Evolutionary conservation across 495 filamentous ascomycete genomes (phyloP).

Genomic region (Penicillium robsamsonii): DNA sequence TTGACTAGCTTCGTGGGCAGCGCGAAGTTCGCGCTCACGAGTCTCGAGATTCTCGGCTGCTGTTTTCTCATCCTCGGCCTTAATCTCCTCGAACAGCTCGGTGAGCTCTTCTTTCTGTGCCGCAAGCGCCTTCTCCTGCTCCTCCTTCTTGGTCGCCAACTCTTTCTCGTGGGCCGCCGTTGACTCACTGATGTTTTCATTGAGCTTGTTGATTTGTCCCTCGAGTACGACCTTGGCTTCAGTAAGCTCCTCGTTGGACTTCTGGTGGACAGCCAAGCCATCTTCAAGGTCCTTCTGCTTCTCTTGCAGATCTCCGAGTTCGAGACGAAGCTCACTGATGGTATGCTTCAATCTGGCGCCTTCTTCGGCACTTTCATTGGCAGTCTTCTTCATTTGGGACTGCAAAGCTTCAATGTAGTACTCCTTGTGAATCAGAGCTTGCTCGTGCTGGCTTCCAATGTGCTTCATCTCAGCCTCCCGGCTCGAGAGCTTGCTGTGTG

Average conservation of each 20-base stretch:
- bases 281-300: slow-evolving; percentile 53
- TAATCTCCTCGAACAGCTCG: slow-evolving; percentile 48
- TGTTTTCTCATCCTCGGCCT: slow-evolving; percentile 47
- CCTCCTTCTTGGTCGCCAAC: slow-evolving; percentile 39
- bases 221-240: slow-evolving; percentile 42
- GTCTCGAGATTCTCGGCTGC: slow-evolving; percentile 39
- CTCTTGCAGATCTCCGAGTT: slow-evolving; percentile 57
- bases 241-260: slow-evolving; percentile 42
- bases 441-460: slow-evolving; percentile 46
- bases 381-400: slow-evolving; percentile 52
- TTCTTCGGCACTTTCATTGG: slow-evolving; percentile 50
- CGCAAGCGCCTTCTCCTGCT: slow-evolving; percentile 37
- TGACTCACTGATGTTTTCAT: slow-evolving; percentile 45
- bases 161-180: slow-evolving; percentile 37
- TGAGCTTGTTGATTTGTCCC: slow-evolving; percentile 51
- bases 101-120: slow-evolving; percentile 46
- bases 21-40: slow-evolving; percentile 39
- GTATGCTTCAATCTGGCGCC: slow-evolving; percentile 45
- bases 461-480: slow-evolving; percentile 49
- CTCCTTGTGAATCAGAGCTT: slow-evolving; percentile 50
- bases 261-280: slow-evolving; percentile 38
- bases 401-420: slow-evolving; percentile 54
- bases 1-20: slow-evolving; percentile 38
- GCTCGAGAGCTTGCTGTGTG: slow-evolving; percentile 41
- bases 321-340: slow-evolving; percentile 51